A percentile compares a stretch with the other conserved stretches of the same genome.
These are phyloP conservation scores for Dalbergia cultrata DNA, from an alignment of 306 rosid species.

Conservation along the genomic window DNA sequence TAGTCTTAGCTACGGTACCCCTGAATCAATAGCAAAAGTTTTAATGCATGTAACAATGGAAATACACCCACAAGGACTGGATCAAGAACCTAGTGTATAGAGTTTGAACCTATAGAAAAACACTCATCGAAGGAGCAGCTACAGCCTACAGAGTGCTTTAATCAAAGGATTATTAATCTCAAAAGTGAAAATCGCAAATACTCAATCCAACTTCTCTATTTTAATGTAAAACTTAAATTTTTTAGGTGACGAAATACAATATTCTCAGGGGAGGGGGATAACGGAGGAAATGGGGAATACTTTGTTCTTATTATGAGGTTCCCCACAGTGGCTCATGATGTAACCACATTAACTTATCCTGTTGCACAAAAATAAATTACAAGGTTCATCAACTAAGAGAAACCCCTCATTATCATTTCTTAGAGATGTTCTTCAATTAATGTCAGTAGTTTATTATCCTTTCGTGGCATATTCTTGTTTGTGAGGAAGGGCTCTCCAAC, in stretches of 20 bases:
- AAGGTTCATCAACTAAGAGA: constrained; percentile 29
- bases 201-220: background rate
- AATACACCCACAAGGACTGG: too few species aligned
- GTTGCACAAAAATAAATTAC: constrained; percentile 23
- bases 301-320: background rate
- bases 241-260: background rate
- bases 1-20: background rate
- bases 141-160: too few species aligned
- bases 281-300: background rate
- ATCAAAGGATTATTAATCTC: background rate
- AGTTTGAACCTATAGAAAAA: too few species aligned
- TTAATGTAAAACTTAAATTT: background rate
- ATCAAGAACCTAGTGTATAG: too few species aligned
- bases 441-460: constrained; percentile 42
- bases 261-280: background rate
- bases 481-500: constrained; percentile 92
- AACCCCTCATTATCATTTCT: constrained; percentile 2
- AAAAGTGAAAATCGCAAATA: too few species aligned
- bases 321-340: constrained; percentile 30
- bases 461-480: constrained; percentile 52
- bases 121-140: too few species aligned
- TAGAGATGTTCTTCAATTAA: constrained; percentile 18
- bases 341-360: constrained; percentile 9
- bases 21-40: too few species aligned
- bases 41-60: too few species aligned